Conservation (phyloP, 1,284 basidiomycete species). For the Sutorius eximius region DNA sequence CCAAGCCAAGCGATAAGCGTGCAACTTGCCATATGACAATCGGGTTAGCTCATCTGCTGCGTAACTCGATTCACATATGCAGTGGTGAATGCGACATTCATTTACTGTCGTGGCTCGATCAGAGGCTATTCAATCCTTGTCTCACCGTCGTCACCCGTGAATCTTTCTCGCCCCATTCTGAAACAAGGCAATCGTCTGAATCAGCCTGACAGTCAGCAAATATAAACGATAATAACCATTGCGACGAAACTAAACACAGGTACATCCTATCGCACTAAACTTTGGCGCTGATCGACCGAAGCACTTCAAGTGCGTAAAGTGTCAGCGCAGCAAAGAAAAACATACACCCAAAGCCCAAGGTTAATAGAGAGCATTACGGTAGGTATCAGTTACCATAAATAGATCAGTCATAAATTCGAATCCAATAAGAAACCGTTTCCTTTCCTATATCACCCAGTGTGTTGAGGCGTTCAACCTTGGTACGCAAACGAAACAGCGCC, state of each 20-base stretch:
- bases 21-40: background rate
- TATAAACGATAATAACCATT: slow-evolving; percentile 1
- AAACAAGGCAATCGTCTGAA: background rate
- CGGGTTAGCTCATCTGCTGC: no score
- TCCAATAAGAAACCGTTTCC: background rate
- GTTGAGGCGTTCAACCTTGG: slow-evolving; percentile 58
- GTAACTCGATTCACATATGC: no score
- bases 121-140: background rate
- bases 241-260: background rate
- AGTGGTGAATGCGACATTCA: no score
- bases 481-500: slow-evolving; percentile 93
- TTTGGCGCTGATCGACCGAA: no score
- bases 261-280: background rate
- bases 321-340: background rate
- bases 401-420: background rate
- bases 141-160: background rate
- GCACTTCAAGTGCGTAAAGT: background rate
- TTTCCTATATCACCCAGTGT: slow-evolving; percentile 1
- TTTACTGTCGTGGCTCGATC: background rate
- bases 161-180: background rate
- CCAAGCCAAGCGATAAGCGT: background rate
- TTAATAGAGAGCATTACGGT: background rate
- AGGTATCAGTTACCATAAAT: background rate
- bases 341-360: background rate
- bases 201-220: background rate